Percentiles rank a stretch among this genome's conserved stretches.
phyloP scores from a whole-genome alignment of 768 basidiomycete genomes.

The Gloeophyllum trabeum region DNA sequence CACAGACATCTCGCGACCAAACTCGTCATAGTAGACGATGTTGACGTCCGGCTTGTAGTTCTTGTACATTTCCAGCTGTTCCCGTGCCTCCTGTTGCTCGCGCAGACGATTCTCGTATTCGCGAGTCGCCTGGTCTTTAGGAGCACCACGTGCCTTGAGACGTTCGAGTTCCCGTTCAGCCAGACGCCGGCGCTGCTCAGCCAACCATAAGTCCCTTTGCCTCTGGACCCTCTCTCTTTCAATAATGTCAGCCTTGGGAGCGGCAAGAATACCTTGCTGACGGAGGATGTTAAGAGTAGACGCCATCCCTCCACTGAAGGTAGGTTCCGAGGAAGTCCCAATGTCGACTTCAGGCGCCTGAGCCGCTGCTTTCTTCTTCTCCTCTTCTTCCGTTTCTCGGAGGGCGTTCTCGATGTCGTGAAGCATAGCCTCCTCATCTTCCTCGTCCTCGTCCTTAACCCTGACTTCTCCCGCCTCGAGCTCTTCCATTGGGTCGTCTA shows the following conservation, averaged over 20 bases:
- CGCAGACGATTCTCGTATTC: conserved; percentile 91
- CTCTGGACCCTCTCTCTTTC: conserved; percentile 78
- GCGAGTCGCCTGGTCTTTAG: conserved; percentile 86
- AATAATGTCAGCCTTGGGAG: conserved; percentile 45
- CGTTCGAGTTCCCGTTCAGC: conserved; percentile 76
- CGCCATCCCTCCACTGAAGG: conserved; percentile 76
- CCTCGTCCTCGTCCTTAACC: conserved; percentile 73
- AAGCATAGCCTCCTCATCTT: conserved; percentile 66
- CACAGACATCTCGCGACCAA: conserved; percentile 74
- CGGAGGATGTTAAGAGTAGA: conserved; percentile 82
- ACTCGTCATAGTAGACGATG: conserved; percentile 94
- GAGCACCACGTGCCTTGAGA: conserved; percentile 63
- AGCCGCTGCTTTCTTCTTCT: conserved; percentile 30
- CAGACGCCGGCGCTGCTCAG: conserved; percentile 66
- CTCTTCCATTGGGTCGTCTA: conserved; percentile 58
- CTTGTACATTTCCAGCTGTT: conserved; percentile 74
- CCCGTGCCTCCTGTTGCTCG: conserved; percentile 84
- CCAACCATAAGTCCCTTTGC: conserved; percentile 84
- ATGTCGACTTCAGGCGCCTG: conserved; percentile 26
- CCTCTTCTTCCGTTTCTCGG: conserved; percentile 21
- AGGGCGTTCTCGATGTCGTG: conserved; percentile 60
- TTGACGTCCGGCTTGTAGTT: conserved; percentile 96
- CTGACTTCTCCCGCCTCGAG: conserved; percentile 75
- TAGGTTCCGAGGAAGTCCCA: conserved; percentile 71
- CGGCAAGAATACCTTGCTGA: conserved; percentile 80